Base-by-base conservation (phyloP, 805 yeast genomes). In the Saccharomycopsis babjevae region DNA sequence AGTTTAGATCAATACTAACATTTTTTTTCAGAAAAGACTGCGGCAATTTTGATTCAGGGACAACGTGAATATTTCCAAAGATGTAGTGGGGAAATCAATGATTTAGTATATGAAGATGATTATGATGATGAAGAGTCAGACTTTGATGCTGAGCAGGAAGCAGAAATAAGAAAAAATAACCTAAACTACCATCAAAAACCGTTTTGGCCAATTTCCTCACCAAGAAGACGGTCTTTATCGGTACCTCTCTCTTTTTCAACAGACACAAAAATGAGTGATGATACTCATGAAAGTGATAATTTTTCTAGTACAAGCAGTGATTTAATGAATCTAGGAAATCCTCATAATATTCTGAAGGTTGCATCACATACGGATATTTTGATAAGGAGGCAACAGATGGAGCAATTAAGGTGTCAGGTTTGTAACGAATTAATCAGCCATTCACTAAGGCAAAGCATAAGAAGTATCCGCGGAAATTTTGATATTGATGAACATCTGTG, bases 1-100 rank as follows among this genome's bases (percentile, higher is more conserved):
- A 3, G 6, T 28, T 3, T 28, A 28, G 43, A 36, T 34, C 34
- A 18, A n/a, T 40, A 57, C 57, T 10, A 38, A 20, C 25, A 34
- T 34, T 36, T 34, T n/a, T 54, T 57, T 40, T 39, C 25, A 59
- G 62, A 59, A 8, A 59, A 58, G 52, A 61, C 64, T 13, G 61
- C 59, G 10, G 56, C 54, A n/a, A 43, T 61, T 13, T 50, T 61
- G 18, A 50, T 61, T 4, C 52, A 59, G 36, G 61, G 57, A 4
- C 62, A 59, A 30, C 36, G 52, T 43, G 58, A 61, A 10, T 61
- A 61, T 40, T 18, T 34, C 10, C 50, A 57, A n/a, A 52, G 46
- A 40, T 39, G 18, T 30, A 50, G 55, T 11, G 38, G 38, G 15
- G 30, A 59, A n/a, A 50, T 28, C 38, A 36, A 8, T 30, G 56